Base-by-base conservation (phyloP, 495 filamentous ascomycete genomes). In the Xylaria scruposa region DNA sequence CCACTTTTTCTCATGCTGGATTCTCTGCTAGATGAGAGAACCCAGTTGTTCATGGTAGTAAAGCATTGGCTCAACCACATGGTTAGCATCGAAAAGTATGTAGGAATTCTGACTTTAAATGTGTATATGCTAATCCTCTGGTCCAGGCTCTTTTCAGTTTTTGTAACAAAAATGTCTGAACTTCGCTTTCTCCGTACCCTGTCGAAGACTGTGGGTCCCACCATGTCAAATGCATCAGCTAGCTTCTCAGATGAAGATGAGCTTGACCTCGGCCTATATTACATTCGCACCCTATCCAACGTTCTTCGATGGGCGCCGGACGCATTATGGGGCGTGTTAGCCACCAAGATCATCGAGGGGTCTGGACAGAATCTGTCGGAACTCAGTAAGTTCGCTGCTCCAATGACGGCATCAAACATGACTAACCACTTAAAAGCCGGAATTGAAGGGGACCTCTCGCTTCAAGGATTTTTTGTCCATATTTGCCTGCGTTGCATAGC, bases 1-100 rank as follows among this genome's bases (percentile, higher is more conserved):
- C 95, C 95, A 1, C 78, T 97, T 42, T 91, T 97, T 68, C 82
- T 97, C 40, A 86, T 97, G 71, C 85, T 98, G 44, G 95, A 98
- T 78, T 87, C 92, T 13, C 84, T 97, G 0, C 80, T 85, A 26
- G 91, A 95, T 65, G 91, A 91, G 73, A 87, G 88, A 31, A 90
- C 89, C 13, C 93, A 95, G 75, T 78, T 92, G 40, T 94, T 90
- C 46, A 89, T 92, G 78, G 91, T 91, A 67, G 89, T 93, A 26
- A 89, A 92, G 71, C 89, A 87, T 51, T 99, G 96, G 96, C 83
- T 99, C 9, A 91, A 92, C 75, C 92, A 88, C 58, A 83, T 97
- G 21, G 82, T 90, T 58, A 88, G 85, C n/a, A 82, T 93, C 73
- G 87, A 90, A 67, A 88, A 86, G 87, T 91, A 82, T 72, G 83